These are phyloP conservation scores for Aechmea fasciata DNA, from an alignment of 176 grass and related monocot species.

Conservation along the genomic window DNA sequence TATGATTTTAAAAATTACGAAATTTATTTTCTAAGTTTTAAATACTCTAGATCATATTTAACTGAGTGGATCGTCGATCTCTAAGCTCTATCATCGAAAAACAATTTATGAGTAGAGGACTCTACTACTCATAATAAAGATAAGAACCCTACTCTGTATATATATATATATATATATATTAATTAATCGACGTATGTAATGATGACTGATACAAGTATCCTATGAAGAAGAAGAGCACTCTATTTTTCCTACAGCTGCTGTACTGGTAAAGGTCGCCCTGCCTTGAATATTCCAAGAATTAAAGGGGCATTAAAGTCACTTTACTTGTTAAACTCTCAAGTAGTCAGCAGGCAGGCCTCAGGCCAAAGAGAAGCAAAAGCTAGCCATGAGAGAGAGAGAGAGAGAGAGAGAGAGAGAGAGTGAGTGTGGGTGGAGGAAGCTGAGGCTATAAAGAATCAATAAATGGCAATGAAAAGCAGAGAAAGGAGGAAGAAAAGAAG, in stretches of 20 bases:
- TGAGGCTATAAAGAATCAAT: slow-evolving; percentile 22
- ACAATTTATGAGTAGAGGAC: too few species aligned
- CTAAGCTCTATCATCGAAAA: too few species aligned
- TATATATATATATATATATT: too few species aligned
- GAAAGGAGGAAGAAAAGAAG: slow-evolving; percentile 11
- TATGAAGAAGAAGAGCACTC: neutral
- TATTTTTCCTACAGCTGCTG: neutral
- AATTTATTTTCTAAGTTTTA: too few species aligned
- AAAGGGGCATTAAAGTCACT: neutral
- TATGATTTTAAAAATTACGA: too few species aligned
- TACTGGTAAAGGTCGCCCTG: neutral
- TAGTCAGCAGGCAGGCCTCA: neutral
- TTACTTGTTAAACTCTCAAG: neutral
- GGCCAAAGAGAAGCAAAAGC: too few species aligned
- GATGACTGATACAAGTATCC: neutral
- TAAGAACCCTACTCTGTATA: too few species aligned
- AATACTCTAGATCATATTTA: too few species aligned
- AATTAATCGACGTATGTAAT: neutral
- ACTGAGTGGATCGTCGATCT: too few species aligned
- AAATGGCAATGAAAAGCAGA: slow-evolving; percentile 40
- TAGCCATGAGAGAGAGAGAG: slow-evolving; percentile 1
- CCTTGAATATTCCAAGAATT: too few species aligned
- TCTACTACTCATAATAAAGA: too few species aligned
- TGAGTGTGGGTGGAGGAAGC: neutral
- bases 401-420: slow-evolving; percentile 7